Conservation (phyloP, 345 rosid species). For the Camelina sativa region DNA sequence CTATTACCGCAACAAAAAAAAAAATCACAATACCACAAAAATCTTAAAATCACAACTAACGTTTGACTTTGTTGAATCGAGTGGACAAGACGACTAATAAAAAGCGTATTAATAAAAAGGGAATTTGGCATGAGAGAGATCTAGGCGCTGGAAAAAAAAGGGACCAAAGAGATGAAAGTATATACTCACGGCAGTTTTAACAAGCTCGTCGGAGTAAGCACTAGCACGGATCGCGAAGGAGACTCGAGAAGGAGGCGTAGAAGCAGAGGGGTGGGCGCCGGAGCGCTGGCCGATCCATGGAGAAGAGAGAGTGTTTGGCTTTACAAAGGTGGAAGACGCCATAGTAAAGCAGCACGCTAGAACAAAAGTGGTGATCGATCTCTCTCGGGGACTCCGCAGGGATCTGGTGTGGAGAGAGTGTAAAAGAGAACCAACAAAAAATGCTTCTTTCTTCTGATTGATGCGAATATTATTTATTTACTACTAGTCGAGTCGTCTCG, state of each 20-base stretch:
- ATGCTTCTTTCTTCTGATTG: background rate
- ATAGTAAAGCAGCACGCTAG: constrained; percentile 36
- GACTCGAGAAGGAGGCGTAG: constrained; percentile 60
- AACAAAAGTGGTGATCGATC: constrained; percentile 16
- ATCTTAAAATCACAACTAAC: background rate
- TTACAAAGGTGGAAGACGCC: constrained; percentile 82
- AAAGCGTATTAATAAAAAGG: background rate
- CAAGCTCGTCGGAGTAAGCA: constrained; percentile 85
- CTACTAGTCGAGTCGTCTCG: too few relatives aligned
- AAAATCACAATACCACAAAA: background rate
- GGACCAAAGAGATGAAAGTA: background rate
- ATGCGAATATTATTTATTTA: background rate
- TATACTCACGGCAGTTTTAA: constrained; percentile 81
- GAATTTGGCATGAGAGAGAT: background rate
- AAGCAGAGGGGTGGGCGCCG: constrained; percentile 50
- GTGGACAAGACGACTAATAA: background rate
- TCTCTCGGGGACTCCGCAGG: constrained; percentile 60
- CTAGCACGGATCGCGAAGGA: constrained; percentile 78
- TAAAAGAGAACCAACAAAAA: background rate
- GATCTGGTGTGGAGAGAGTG: background rate
- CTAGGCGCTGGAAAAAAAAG: too few relatives aligned
- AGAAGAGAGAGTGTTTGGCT: constrained; percentile 68
- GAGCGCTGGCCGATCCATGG: constrained; percentile 73
- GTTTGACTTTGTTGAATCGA: constrained; percentile 22
- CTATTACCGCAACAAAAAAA: constrained; percentile 35